phyloP scores from a whole-genome alignment of 164 flowering plant species.

The Protea cynaroides region DNA sequence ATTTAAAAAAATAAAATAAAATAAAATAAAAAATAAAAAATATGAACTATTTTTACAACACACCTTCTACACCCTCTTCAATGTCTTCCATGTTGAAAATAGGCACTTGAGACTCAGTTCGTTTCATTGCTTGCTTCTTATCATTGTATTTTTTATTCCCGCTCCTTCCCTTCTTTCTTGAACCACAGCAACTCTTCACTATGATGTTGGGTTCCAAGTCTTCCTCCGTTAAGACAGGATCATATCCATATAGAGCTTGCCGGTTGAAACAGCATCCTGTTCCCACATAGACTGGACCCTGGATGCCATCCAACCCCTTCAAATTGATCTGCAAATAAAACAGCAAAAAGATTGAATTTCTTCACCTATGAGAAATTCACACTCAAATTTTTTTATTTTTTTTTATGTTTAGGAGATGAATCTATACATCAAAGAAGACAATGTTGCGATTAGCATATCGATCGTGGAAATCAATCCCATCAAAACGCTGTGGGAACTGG shows the following conservation, averaged over 20 bases:
- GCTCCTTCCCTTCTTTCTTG: constrained; percentile 72
- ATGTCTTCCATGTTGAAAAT: constrained; percentile 93
- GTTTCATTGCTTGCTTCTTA: constrained; percentile 57
- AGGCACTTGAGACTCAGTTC: constrained; percentile 83
- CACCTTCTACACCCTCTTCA: constrained; percentile 96
- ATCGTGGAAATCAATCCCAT: constrained; percentile 96
- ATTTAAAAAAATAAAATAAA: background rate
- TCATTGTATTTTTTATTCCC: constrained; percentile 66
- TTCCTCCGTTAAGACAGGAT: constrained; percentile 84
- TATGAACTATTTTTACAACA: constrained; percentile 1
- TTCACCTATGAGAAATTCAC: background rate
- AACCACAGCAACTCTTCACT: constrained; percentile 84
- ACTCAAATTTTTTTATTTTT: too few species aligned
- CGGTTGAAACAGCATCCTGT: constrained; percentile 98
- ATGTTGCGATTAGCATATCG: constrained; percentile 97
- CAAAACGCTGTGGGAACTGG: constrained; percentile 96
- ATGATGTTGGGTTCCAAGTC: constrained; percentile 93
- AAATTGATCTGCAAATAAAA: constrained; percentile 67
- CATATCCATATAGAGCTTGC: constrained; percentile 97
- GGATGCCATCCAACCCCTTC: constrained; percentile 96
- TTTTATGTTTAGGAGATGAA: constrained; percentile 1
- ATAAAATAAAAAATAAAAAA: background rate
- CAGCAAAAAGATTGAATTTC: background rate
- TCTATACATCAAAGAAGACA: constrained; percentile 88
- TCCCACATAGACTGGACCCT: constrained; percentile 98